phyloP scores from a whole-genome alignment of 768 basidiomycete species.

The Termitomyces titanicus region DNA sequence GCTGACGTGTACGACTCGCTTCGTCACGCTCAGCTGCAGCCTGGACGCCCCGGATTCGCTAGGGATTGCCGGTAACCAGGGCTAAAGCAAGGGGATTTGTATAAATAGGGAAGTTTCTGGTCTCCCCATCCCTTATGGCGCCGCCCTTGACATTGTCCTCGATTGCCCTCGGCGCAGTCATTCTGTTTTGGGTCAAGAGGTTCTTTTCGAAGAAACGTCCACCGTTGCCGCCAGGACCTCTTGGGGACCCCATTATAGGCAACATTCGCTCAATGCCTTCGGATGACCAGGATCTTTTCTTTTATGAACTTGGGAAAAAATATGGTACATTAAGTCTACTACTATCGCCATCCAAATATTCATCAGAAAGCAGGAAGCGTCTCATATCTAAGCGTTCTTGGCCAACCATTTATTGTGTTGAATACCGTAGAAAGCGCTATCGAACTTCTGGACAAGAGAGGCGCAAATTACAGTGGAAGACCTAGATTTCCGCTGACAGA shows the following conservation, averaged over 20 bases:
- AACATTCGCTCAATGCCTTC: slow-evolving; percentile 30
- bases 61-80: no score
- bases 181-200: slow-evolving; percentile 1
- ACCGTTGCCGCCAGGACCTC: slow-evolving; percentile 29
- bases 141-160: background rate
- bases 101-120: no score
- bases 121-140: background rate
- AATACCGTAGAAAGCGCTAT: slow-evolving; percentile 20
- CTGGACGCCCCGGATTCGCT: no score
- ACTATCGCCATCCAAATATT: background rate
- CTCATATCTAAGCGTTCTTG: slow-evolving; percentile 16
- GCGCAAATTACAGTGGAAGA: slow-evolving; percentile 22
- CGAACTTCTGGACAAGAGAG: slow-evolving; percentile 23
- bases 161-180: background rate
- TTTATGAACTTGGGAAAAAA: slow-evolving; percentile 26
- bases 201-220: slow-evolving; percentile 1
- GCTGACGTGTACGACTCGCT: no score
- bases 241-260: slow-evolving; percentile 32
- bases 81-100: no score
- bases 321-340: slow-evolving; percentile 24
- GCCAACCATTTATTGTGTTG: slow-evolving; percentile 21
- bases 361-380: slow-evolving; percentile 18
- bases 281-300: slow-evolving; percentile 19
- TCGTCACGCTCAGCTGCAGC: no score
- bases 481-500: slow-evolving; percentile 15